Percentiles rank a stretch among this genome's conserved stretches.
Conservation (phyloP, 495 filamentous ascomycete genomes). For the Penicillium bovifimosum region DNA sequence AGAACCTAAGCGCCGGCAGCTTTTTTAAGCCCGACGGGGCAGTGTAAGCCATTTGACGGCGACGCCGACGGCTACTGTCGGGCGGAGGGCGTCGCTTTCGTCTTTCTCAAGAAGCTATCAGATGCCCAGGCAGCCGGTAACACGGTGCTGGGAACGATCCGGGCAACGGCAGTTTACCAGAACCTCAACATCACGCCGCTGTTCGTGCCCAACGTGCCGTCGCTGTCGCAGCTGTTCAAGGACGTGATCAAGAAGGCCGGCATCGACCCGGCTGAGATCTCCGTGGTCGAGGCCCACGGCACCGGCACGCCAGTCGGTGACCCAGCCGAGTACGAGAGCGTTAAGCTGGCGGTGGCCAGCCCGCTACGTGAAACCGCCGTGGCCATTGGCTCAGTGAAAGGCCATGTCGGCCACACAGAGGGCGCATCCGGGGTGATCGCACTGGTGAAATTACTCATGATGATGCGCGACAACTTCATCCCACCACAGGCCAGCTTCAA, state of each 20-base stretch:
- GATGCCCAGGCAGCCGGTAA: slow-evolving; percentile 59
- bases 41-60: slow-evolving; percentile 67
- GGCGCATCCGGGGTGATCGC: slow-evolving; percentile 41
- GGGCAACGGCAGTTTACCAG: slow-evolving; percentile 60
- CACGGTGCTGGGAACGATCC: slow-evolving; percentile 56
- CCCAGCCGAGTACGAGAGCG: slow-evolving; percentile 50
- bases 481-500: slow-evolving; percentile 39
- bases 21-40: slow-evolving; percentile 39
- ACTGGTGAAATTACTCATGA: slow-evolving; percentile 43
- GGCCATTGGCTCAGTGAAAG: slow-evolving; percentile 43
- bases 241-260: slow-evolving; percentile 52
- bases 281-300: slow-evolving; percentile 73
- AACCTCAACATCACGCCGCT: slow-evolving; percentile 62
- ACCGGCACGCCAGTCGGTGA: slow-evolving; percentile 72
- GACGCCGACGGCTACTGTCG: slow-evolving; percentile 71
- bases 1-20: slow-evolving; percentile 33
- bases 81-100: slow-evolving; percentile 58
- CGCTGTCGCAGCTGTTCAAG: slow-evolving; percentile 53
- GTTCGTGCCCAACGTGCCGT: slow-evolving; percentile 60
- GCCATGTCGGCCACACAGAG: slow-evolving; percentile 48
- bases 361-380: slow-evolving; percentile 16
- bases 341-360: slow-evolving; percentile 32
- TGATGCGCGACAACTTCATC: slow-evolving; percentile 42
- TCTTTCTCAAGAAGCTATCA: slow-evolving; percentile 61
- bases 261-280: slow-evolving; percentile 57